Percentiles rank a stretch among this genome's conserved stretches.
These are phyloP conservation scores for Saccharomyces kudriavzevii DNA, from an alignment of 805 yeast species.

Conservation along the genomic window DNA sequence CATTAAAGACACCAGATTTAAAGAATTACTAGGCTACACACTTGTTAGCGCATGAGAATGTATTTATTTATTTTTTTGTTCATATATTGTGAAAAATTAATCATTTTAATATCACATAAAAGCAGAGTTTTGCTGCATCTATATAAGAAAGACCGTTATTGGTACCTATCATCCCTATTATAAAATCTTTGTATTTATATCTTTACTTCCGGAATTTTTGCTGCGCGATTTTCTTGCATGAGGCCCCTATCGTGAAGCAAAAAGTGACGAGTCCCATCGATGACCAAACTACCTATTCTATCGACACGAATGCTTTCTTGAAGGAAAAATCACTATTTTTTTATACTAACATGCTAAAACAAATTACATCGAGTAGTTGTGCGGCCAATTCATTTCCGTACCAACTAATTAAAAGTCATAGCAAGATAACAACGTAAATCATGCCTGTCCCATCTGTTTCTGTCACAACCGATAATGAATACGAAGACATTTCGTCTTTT, in stretches of 20 bases:
- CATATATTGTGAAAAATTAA: background rate
- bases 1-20: conserved; percentile 62
- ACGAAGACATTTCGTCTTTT: conserved; percentile 24
- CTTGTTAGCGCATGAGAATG: conserved; percentile 45
- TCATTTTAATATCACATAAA: background rate
- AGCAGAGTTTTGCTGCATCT: background rate
- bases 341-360: background rate
- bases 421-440: background rate
- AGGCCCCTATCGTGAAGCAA: background rate
- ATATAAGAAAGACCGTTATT: background rate
- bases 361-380: background rate
- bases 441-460: background rate
- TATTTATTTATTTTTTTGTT: background rate
- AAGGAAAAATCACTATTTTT: background rate
- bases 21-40: conserved; percentile 67
- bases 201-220: background rate
- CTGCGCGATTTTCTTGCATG: background rate
- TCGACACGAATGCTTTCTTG: background rate
- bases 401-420: background rate
- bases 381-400: background rate
- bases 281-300: background rate
- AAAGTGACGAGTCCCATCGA: background rate
- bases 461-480: conserved; percentile 13
- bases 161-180: background rate
- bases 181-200: background rate